phyloP scores from a whole-genome alignment of 1,139 yeast genomes.

The Yamadazyma pseudoaaseri region DNA sequence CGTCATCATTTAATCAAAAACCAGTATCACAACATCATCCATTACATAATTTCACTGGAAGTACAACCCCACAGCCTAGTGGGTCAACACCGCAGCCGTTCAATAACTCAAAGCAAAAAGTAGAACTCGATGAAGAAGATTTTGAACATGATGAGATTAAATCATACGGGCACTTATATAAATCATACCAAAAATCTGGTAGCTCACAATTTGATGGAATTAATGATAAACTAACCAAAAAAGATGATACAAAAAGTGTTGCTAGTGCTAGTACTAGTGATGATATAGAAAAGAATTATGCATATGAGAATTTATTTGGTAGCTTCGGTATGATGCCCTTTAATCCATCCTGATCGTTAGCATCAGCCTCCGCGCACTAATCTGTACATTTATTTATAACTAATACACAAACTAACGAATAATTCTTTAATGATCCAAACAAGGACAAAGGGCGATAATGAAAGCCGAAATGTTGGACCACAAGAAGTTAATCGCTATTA shows the following conservation, averaged over 20 bases:
- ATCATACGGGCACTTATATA: constrained; percentile 10
- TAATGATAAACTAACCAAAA: neutral
- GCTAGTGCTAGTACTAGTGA: constrained; percentile 5
- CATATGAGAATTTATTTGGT: constrained; percentile 16
- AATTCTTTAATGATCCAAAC: constrained; percentile 3
- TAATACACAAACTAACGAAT: constrained; percentile 3
- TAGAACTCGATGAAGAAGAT: constrained; percentile 8
- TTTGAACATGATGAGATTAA: constrained; percentile 9
- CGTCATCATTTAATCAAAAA: neutral
- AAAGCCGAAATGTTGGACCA: constrained; percentile 4
- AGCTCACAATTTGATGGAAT: constrained; percentile 10
- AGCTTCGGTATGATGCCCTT: constrained; percentile 19
- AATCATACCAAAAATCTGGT: constrained; percentile 7
- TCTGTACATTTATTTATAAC: neutral
- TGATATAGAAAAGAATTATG: constrained; percentile 13
- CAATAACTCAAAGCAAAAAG: neutral
- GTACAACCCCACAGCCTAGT: constrained; percentile 19
- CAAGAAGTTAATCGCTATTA: constrained; percentile 21
- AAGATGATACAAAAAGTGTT: constrained; percentile 3
- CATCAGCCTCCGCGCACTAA: neutral
- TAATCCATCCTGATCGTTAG: constrained; percentile 11
- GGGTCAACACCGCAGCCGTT: constrained; percentile 3
- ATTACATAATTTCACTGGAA: constrained; percentile 30
- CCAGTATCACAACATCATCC: constrained; percentile 54
- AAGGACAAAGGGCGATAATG: neutral